Evolutionary conservation across 495 filamentous ascomycete genomes (phyloP).

Genomic region (Pseudotulostoma volvatum): DNA sequence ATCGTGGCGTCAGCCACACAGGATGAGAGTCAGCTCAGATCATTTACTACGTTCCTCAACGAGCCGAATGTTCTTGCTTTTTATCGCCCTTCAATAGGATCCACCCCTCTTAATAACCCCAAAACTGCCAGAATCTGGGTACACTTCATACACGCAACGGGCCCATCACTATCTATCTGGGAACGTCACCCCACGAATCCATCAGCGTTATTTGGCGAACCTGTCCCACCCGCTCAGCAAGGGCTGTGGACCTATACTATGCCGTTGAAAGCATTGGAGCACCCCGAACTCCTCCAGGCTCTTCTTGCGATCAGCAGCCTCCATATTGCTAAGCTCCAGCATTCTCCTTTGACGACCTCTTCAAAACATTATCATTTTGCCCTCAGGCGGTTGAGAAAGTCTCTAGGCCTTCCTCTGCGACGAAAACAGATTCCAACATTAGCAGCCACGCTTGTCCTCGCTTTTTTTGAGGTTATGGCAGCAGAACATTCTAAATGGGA

Average conservation of each 20-base stretch:
- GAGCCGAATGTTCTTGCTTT: constrained; percentile 56
- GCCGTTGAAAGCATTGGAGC: constrained; percentile 66
- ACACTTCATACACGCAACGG: constrained; percentile 85
- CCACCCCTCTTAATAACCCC: constrained; percentile 67
- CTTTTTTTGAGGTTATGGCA: constrained; percentile 86
- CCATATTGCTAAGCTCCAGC: constrained; percentile 74
- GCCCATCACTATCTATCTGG: constrained; percentile 71
- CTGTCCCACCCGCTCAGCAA: constrained; percentile 52
- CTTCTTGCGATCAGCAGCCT: constrained; percentile 79
- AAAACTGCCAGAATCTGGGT: constrained; percentile 76
- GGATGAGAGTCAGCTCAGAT: constrained; percentile 35
- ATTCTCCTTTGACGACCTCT: constrained; percentile 54
- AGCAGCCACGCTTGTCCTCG: constrained; percentile 73
- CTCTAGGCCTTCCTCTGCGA: constrained; percentile 50
- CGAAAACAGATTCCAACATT: constrained; percentile 70
- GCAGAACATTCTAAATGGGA: constrained; percentile 95
- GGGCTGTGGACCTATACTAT: constrained; percentile 80
- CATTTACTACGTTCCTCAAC: constrained; percentile 49
- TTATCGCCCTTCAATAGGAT: constrained; percentile 57
- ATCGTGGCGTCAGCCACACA: constrained; percentile 34
- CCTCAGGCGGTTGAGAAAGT: constrained; percentile 56
- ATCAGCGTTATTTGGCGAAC: constrained; percentile 48
- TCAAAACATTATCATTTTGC: constrained; percentile 86
- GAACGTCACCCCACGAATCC: constrained; percentile 73
- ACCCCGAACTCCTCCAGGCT: constrained; percentile 75